A percentile compares a stretch with the other conserved stretches of the same genome.
Conservation (phyloP, 2,329 filamentous ascomycete genomes). For the Exophiala xenobiotica region DNA sequence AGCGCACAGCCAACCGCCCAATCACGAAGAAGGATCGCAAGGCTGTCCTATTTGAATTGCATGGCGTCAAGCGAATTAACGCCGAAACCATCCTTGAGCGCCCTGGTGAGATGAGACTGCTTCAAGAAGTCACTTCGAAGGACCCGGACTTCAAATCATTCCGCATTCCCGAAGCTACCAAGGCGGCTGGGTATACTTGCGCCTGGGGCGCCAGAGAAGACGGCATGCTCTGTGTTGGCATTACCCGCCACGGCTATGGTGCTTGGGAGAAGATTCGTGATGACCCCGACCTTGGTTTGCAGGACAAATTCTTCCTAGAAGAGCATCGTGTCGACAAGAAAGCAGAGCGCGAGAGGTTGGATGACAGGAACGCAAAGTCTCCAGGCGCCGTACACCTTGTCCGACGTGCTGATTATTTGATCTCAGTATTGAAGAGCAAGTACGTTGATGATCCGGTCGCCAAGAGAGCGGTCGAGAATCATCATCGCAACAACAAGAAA, state of each 20-base stretch:
- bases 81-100: slow-evolving; percentile 93
- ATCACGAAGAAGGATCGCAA: slow-evolving; percentile 97
- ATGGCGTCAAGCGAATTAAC: slow-evolving; percentile 90
- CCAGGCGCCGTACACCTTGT: slow-evolving; percentile 97
- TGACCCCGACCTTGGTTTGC: slow-evolving; percentile 79
- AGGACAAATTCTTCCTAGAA: slow-evolving; percentile 91
- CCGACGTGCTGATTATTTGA: slow-evolving; percentile 86
- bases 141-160: slow-evolving; percentile 70
- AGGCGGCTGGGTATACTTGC: slow-evolving; percentile 86
- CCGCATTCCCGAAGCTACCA: slow-evolving; percentile 85
- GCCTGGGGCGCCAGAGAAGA: slow-evolving; percentile 92
- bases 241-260: slow-evolving; percentile 89
- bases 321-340: slow-evolving; percentile 99
- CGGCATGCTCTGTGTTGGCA: slow-evolving; percentile 93
- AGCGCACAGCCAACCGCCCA: slow-evolving; percentile 71
- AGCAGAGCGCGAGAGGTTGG: slow-evolving; percentile 77
- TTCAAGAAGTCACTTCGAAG: slow-evolving; percentile 70
- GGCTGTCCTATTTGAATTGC: slow-evolving; percentile 91
- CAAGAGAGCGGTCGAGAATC: slow-evolving; percentile 81
- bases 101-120: slow-evolving; percentile 80
- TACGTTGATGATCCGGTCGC: slow-evolving; percentile 67
- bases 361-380: slow-evolving; percentile 66
- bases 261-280: slow-evolving; percentile 95
- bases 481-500: slow-evolving; percentile 93
- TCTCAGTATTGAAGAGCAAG: slow-evolving; percentile 92